A percentile compares a stretch with the other conserved stretches of the same genome.
Conservation (phyloP, 192 early-diverging fungal genomes). For the Umbelopsis sp. region DNA sequence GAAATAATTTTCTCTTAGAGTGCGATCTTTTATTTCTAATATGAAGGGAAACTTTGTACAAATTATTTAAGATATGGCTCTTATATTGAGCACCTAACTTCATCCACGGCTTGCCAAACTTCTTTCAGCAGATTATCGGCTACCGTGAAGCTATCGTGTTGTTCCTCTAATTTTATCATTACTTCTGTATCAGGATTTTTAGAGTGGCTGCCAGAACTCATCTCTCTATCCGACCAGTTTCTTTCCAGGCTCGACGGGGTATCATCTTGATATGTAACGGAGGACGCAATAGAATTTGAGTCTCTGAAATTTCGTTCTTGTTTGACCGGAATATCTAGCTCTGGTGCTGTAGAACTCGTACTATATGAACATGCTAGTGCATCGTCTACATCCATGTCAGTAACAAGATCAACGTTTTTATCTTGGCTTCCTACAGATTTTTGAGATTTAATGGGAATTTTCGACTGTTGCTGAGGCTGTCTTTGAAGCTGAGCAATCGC, state of each 20-base stretch:
- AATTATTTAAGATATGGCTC: neutral
- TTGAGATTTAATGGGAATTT: neutral
- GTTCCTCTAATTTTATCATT: neutral
- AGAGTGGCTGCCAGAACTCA: neutral
- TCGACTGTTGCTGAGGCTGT: neutral
- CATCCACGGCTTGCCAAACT: slow-evolving; percentile 4
- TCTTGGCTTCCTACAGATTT: too few relatives aligned
- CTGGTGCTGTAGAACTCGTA: neutral
- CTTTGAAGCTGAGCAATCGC: neutral
- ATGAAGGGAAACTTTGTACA: slow-evolving; percentile 7
- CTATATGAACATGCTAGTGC: neutral
- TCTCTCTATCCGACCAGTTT: slow-evolving; percentile 1
- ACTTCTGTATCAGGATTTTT: neutral
- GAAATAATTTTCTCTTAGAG: neutral
- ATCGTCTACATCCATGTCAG: neutral
- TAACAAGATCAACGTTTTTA: neutral
- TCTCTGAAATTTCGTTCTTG: neutral
- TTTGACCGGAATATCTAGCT: slow-evolving; percentile 4
- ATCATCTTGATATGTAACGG: slow-evolving; percentile 18
- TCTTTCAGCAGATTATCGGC: neutral
- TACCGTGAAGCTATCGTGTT: neutral
- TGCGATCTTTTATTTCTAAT: neutral
- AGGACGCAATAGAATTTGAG: slow-evolving; percentile 1
- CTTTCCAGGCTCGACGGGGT: slow-evolving; percentile 13
- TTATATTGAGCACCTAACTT: slow-evolving; percentile 7